phyloP scores from a whole-genome alignment of 371 early-diverging fungal species.

The Nematocida sp. region DNA sequence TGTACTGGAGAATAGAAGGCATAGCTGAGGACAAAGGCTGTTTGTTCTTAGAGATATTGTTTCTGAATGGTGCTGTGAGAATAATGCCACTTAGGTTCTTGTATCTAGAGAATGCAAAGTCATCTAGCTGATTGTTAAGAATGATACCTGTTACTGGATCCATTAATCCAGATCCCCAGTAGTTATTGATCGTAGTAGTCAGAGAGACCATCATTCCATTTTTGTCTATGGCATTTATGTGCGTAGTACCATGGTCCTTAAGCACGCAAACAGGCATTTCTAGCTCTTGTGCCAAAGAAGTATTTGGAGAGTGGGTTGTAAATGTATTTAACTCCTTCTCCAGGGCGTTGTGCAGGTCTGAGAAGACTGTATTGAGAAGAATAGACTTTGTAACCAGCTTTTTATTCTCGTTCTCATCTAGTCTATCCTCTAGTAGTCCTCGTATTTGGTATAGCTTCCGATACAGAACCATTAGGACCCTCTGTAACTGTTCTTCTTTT shows the following conservation, averaged over 20 bases:
- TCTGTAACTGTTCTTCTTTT: not conserved
- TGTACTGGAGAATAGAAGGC: conserved; percentile 74
- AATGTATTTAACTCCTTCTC: conserved; percentile 1
- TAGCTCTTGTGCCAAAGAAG: too few relatives aligned
- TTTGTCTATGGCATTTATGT: conserved; percentile 78
- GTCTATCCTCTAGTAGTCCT: not conserved
- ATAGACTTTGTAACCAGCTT: not conserved
- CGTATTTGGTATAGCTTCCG: not conserved
- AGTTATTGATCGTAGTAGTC: conserved; percentile 77
- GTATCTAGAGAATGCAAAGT: conserved; percentile 79
- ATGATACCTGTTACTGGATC: conserved; percentile 85
- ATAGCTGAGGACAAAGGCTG: conserved; percentile 80
- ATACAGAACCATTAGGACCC: not conserved
- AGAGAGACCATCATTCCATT: conserved; percentile 76
- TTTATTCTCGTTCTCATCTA: not conserved
- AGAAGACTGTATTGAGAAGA: not conserved
- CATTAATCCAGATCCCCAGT: conserved; percentile 84
- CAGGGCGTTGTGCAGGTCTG: not conserved
- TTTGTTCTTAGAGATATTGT: conserved; percentile 76
- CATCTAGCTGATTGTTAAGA: conserved; percentile 93
- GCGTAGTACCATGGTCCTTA: conserved; percentile 88
- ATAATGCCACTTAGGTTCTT: conserved; percentile 75
- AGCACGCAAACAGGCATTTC: too few relatives aligned
- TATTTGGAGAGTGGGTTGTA: too few relatives aligned
- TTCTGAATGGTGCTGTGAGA: conserved; percentile 67